Evolutionary conservation across 2,329 filamentous ascomycete genomes (phyloP).

Genomic region (Apiospora malaysiana): DNA sequence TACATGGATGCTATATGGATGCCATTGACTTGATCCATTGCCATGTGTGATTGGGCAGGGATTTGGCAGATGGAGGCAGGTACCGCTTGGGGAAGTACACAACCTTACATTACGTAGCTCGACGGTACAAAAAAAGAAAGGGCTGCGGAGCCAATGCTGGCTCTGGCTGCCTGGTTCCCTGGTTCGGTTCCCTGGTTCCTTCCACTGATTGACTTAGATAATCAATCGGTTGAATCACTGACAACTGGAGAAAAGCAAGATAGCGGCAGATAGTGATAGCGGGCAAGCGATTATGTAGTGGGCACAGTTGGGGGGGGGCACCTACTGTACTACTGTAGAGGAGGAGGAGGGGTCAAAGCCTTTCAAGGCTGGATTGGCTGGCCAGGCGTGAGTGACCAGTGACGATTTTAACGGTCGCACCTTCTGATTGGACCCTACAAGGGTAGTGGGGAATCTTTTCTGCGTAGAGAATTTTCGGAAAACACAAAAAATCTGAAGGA

Average conservation of each 20-base stretch:
- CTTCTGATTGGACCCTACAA: slow-evolving; percentile 19
- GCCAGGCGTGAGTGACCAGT: not conserved
- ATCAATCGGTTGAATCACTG: not conserved
- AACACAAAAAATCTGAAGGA: slow-evolving; percentile 22
- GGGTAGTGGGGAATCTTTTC: slow-evolving; percentile 9
- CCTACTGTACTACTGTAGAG: not conserved
- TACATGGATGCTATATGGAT: too few species aligned
- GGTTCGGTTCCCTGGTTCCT: not conserved
- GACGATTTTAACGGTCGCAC: slow-evolving; percentile 15
- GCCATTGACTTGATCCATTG: too few species aligned
- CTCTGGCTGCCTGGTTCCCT: too few species aligned
- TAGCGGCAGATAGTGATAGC: not conserved
- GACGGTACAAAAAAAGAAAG: too few species aligned
- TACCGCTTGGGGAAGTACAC: too few species aligned
- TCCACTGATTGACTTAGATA: slow-evolving; percentile 1
- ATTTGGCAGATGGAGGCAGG: too few species aligned
- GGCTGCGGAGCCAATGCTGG: too few species aligned
- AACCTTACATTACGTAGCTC: too few species aligned
- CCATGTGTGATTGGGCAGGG: too few species aligned
- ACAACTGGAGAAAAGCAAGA: not conserved
- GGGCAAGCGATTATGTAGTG: not conserved
- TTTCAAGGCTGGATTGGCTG: too few species aligned
- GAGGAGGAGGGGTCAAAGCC: not conserved
- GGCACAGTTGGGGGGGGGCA: not conserved
- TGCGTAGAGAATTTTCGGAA: slow-evolving; percentile 28